Evolutionary conservation across 1,284 basidiomycete genomes (phyloP), one percentile per base, ranked within the genome.

Genomic region (Porodaedalea pini): DNA sequence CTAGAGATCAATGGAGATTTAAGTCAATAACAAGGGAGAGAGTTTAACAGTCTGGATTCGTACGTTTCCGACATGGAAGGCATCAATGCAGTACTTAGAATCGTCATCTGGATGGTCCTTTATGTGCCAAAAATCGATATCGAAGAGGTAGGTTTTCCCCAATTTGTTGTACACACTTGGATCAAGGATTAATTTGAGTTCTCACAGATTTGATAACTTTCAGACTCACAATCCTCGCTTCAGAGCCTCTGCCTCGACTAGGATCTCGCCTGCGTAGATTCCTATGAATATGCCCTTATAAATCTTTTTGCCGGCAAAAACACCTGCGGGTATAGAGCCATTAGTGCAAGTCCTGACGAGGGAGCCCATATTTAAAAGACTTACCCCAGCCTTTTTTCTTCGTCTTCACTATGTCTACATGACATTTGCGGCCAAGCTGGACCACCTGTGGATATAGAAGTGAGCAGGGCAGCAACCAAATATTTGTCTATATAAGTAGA

Each of bases 51-150:
- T n/a, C n/a, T n/a, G n/a, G n/a, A n/a, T n/a, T n/a, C 89, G 71
- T 69, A 93, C 92, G 69, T 91, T 91, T 17, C 92, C 92, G 43
- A 82, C 87, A 69, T 94, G 91, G 67, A 87, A 94, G 1, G 92
- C 92, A 71, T 94, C 92, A 1, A 94, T 82, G 39, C 77, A 73
- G 62, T 83, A 89, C 19, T 66, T 60, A 4, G 69, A 69, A 64
- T 67, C 69, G 0, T 72, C 67, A 2, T 75, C 73, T 66, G 73
- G 69, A 56, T 64, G 61, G 11, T 17, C 29, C 4, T 13, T 2
- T 11, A 94, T 72, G 64, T 90, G 78, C 62, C 82, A 86, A 62
- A 85, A 88, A 65, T 95, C 92, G 19, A 93, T 65, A 61, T 92
- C 84, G 63, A 95, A 90, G 1, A 95, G 75, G 65, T 97, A 97